Base-by-base conservation (phyloP, 257 asterid species). In the Solanum gandarillasii region DNA sequence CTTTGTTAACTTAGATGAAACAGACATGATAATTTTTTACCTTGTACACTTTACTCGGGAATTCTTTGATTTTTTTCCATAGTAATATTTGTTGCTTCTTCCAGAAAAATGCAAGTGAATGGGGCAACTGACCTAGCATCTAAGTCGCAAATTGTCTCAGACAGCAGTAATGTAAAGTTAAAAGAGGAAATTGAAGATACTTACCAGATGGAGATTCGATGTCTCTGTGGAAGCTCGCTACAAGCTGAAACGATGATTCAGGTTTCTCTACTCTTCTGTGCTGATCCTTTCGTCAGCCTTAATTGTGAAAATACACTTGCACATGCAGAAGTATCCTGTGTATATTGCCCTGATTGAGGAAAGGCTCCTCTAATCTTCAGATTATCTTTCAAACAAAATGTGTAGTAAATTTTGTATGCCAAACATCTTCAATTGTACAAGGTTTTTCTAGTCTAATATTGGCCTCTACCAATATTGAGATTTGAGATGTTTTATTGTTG, bases 81-180 rank as follows among this genome's bases (percentile, higher is more conserved):
- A 72, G 16, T 86, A 65, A 86, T 86, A 16, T 86, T 48, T 62
- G 55, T 72, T 71, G 43, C 84, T 73, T 65, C 88, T 88, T 89
- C 81, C 93, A 97, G 99, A 86, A 98, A 95, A 91, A 94, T 98
- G 98, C 98, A 94, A 94, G 94, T 88, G 81, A 90, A 94, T 76
- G 85, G 85, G 36, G 67, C 85, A 43, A 79, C 67, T 79, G 85
- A 79, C 39, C 85, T 79, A 43, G 85, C 85, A 79, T 79, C 86
- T 16, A 96, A 93, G 90, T 94, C 98, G 67, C 93, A 90, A 90
- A 93, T 92, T 86, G 91, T 92, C 84, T 94, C 98, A 46, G 96
- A 98, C 87, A 90, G 93, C 90, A 83, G 93, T 68, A 87, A 87
- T 82, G 87, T 90, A 67, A 91, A 91, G 90, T 87, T 70, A 62